Evolutionary conservation across 495 filamentous ascomycete genomes (phyloP).

Genomic region (Penicillium pancosmium): DNA sequence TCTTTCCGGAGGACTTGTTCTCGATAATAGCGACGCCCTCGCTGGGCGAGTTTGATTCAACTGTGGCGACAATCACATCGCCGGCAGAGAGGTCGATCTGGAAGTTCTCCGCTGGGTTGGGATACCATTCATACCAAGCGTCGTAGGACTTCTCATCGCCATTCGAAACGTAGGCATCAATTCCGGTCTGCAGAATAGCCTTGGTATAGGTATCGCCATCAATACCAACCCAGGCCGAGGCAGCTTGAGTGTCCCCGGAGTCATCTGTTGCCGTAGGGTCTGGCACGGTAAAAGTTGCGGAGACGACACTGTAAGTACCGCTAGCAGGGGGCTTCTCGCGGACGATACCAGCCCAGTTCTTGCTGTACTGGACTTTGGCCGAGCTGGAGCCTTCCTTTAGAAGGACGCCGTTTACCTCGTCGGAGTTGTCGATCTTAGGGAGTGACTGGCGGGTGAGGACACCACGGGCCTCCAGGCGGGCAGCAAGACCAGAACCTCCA

Average conservation of each 20-base stretch:
- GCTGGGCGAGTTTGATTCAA: slow-evolving; percentile 48
- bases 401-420: slow-evolving; percentile 19
- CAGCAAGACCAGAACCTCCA: slow-evolving; percentile 23
- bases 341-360: slow-evolving; percentile 64
- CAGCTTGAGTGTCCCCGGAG: slow-evolving; percentile 43
- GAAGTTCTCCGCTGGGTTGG: slow-evolving; percentile 59
- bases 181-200: slow-evolving; percentile 63
- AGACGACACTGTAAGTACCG: slow-evolving; percentile 54
- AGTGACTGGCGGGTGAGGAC: slow-evolving; percentile 28
- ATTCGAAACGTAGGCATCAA: slow-evolving; percentile 55
- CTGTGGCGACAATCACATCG: slow-evolving; percentile 58
- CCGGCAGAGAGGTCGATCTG: slow-evolving; percentile 55
- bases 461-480: slow-evolving; percentile 33
- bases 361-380: slow-evolving; percentile 49
- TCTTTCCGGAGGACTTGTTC: slow-evolving; percentile 58
- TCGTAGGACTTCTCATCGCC: slow-evolving; percentile 45
- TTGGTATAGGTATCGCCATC: slow-evolving; percentile 60
- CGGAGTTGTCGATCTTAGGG: slow-evolving; percentile 17
- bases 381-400: slow-evolving; percentile 18
- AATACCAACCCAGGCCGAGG: slow-evolving; percentile 66
- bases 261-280: slow-evolving; percentile 45
- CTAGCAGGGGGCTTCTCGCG: slow-evolving; percentile 45
- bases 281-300: slow-evolving; percentile 59
- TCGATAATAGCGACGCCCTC: slow-evolving; percentile 57
- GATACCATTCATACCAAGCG: slow-evolving; percentile 70